Percentiles rank a stretch among this genome's conserved stretches.
Conservation (phyloP, 352 stramenopile genomes). For the Paralagenidium karlingii region DNA sequence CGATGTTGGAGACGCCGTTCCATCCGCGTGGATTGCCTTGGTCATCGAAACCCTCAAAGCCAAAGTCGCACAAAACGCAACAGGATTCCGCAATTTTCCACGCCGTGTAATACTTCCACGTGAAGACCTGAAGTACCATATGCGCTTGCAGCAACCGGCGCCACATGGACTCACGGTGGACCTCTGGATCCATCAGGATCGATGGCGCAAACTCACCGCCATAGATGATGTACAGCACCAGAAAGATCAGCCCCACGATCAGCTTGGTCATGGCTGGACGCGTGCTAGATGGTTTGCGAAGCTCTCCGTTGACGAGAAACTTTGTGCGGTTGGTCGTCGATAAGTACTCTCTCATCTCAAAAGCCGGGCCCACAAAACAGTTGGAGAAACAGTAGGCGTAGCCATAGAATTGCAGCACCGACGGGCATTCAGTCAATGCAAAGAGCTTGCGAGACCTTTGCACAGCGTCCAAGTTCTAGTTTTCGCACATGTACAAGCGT, state of each 20-base stretch:
- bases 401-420: constrained; percentile 90
- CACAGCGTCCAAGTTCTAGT: constrained; percentile 4
- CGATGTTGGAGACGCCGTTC: constrained; percentile 91
- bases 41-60: constrained; percentile 90
- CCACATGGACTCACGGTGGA: too few species aligned
- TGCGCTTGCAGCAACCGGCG: too few species aligned
- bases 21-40: constrained; percentile 82
- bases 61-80: constrained; percentile 64
- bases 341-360: constrained; percentile 90
- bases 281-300: constrained; percentile 14
- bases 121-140: too few species aligned
- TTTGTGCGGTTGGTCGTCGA: constrained; percentile 41
- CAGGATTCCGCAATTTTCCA: constrained; percentile 89
- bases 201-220: too few species aligned
- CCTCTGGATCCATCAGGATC: too few species aligned
- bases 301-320: constrained; percentile 28
- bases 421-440: constrained; percentile 72
- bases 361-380: constrained; percentile 90
- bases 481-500: not conserved
- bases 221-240: too few species aligned
- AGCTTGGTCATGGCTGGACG: constrained; percentile 37
- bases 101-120: constrained; percentile 94
- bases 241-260: constrained; percentile 27
- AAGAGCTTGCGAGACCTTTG: constrained; percentile 14
- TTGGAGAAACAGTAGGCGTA: constrained; percentile 96